phyloP scores from a whole-genome alignment of 306 rosid genomes.

The Neltuma alba region DNA sequence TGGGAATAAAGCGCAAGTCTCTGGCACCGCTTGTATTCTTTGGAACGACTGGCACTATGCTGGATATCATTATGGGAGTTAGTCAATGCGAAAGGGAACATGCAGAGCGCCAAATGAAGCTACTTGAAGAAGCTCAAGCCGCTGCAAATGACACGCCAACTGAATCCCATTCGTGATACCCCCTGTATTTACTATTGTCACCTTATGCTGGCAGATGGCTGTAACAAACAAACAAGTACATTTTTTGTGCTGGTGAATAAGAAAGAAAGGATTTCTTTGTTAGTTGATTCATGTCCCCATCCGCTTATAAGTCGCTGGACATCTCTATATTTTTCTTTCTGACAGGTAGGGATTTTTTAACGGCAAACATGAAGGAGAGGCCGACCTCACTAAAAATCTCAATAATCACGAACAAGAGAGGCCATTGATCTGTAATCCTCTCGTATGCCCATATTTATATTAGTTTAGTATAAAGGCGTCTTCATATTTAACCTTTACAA shows the following conservation, averaged over 20 bases:
- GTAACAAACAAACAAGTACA: background rate
- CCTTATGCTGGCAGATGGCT: background rate
- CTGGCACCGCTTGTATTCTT: slow-evolving; percentile 91
- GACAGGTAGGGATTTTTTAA: background rate
- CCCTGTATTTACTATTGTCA: background rate
- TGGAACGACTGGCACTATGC: slow-evolving; percentile 96
- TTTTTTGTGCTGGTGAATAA: slow-evolving; percentile 15
- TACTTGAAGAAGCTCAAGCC: slow-evolving; percentile 64
- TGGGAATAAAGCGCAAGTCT: slow-evolving; percentile 89
- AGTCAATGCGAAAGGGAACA: slow-evolving; percentile 87
- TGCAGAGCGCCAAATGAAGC: slow-evolving; percentile 85
- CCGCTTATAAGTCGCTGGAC: background rate
- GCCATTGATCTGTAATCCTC: background rate
- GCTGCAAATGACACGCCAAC: slow-evolving; percentile 44
- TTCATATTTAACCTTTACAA: background rate
- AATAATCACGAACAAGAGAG: background rate
- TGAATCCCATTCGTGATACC: slow-evolving; percentile 47
- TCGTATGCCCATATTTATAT: background rate
- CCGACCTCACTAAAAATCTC: background rate
- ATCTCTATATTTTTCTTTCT: background rate
- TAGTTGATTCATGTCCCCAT: background rate
- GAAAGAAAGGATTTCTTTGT: slow-evolving; percentile 20
- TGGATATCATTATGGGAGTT: slow-evolving; percentile 89
- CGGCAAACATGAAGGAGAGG: background rate
- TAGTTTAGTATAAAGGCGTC: background rate